A percentile compares a stretch with the other conserved stretches of the same genome.
phyloP scores from a whole-genome alignment of 2,329 filamentous ascomycete species.

The Didymella sp. region DNA sequence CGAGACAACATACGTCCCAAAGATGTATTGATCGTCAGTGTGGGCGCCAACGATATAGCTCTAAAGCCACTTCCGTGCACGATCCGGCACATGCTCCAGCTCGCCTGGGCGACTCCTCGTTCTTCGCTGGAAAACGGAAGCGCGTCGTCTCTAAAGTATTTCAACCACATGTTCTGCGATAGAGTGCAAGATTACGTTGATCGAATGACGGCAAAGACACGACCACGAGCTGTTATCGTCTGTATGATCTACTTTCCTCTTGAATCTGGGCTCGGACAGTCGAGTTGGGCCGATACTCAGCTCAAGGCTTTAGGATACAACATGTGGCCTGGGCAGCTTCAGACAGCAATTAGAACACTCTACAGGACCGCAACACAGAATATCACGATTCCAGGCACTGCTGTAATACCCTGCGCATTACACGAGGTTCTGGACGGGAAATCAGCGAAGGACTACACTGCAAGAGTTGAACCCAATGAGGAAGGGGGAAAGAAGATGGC shows the following conservation, averaged over 20 bases:
- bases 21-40: conserved; percentile 47
- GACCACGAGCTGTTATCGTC: conserved; percentile 44
- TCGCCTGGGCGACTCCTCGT: conserved; percentile 40
- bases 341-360: conserved; percentile 44
- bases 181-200: conserved; percentile 40
- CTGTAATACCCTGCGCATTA: conserved; percentile 43
- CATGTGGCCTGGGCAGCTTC: conserved; percentile 37
- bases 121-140: conserved; percentile 33
- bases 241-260: conserved; percentile 52
- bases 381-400: conserved; percentile 39
- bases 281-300: conserved; percentile 45
- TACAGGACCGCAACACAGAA: conserved; percentile 39
- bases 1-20: conserved; percentile 40
- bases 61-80: conserved; percentile 38
- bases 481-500: conserved; percentile 48
- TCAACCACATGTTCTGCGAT: conserved; percentile 41
- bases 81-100: conserved; percentile 41
- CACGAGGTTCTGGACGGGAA: conserved; percentile 45
- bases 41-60: conserved; percentile 49
- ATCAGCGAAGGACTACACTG: conserved; percentile 39
- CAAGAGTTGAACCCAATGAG: conserved; percentile 46
- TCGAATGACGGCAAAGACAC: conserved; percentile 35
- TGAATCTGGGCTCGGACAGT: conserved; percentile 35
- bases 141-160: conserved; percentile 41
- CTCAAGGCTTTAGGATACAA: conserved; percentile 44